phyloP scores from a whole-genome alignment of 352 stramenopile genomes.

The Globisporangium recalcitrans region DNA sequence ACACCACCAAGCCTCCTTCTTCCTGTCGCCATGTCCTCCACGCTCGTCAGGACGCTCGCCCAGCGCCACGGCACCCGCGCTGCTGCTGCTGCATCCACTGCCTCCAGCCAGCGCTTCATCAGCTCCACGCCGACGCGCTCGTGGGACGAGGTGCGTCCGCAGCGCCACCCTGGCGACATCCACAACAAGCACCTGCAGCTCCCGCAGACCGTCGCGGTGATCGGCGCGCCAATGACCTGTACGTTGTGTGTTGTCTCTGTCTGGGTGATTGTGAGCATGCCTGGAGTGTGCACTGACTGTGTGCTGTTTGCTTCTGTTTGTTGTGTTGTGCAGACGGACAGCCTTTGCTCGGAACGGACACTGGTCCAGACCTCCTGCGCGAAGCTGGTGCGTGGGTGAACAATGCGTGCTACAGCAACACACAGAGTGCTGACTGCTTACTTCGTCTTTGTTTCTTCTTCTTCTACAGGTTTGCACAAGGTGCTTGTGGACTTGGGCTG shows the following conservation, averaged over 20 bases:
- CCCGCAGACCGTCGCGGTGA: constrained; percentile 72
- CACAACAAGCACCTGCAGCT: constrained; percentile 46
- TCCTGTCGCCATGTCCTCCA: constrained; percentile 11
- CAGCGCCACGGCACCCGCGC: background rate
- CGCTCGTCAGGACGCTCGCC: constrained; percentile 12
- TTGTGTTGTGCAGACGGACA: constrained; percentile 79
- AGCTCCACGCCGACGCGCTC: constrained; percentile 37
- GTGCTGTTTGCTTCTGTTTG: background rate
- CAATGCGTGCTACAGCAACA: too few relatives aligned
- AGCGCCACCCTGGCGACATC: constrained; percentile 50
- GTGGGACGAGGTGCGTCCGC: constrained; percentile 62
- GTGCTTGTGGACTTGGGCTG: constrained; percentile 73
- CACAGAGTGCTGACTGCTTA: too few relatives aligned
- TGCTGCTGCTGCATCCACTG: background rate
- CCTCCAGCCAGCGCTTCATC: constrained; percentile 37
- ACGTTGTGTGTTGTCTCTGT: constrained; percentile 8
- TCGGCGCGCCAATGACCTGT: constrained; percentile 88
- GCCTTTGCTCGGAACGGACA: constrained; percentile 73
- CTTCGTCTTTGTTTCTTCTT: background rate
- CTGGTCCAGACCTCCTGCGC: constrained; percentile 64
- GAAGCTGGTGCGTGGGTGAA: constrained; percentile 32
- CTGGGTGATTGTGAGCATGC: constrained; percentile 2
- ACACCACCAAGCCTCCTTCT: background rate
- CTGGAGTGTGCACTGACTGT: background rate
- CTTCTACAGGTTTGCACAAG: constrained; percentile 45